Evolutionary conservation across 1,139 yeast species (phyloP), one percentile per base, ranked within the genome.

Genomic region (Lodderomyces pseudojiufengensis): DNA sequence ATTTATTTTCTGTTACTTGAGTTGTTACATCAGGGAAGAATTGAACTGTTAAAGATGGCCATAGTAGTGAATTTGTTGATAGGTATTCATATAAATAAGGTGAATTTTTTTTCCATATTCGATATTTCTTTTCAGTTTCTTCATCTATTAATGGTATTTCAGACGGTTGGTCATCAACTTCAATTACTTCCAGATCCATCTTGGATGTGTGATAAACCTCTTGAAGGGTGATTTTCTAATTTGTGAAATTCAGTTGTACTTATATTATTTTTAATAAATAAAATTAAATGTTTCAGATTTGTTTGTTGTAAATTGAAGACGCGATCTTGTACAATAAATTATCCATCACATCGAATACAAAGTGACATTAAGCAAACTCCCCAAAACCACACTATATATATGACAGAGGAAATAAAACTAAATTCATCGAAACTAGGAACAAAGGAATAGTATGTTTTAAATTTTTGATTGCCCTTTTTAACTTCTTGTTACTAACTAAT

Each of bases 381-480:
- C 5, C 20, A 18, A 18, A 5, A 5, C 20, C 5, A 18, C 7
- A 18, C 7, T 7, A 18, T 18, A 18, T 18, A 18, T 18, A 63
- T 54, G 59, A 56, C 67, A 49, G 78, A 73, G 41, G 80, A 78
- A 32, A 73, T 81, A 9, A 57, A 76, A 37, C 61, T 84, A 36
- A 81, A 82, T 53, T 70, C 78, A 23, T 85, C 95, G 18, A 80
- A 80, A 48, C 61, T 86, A 34, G 95, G 95, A 3, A 85, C 94
- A 3, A 75, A 78, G 48, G 71, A 83, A 54, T 85, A 86, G 82
- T 76, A 64, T 37, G 81, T 71, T 12, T 21, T 15, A 16, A 9
- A 22, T n/a, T n/a, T n/a, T n/a, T n/a, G n/a, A n/a, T n/a, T n/a
- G n/a, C n/a, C n/a, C n/a, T n/a, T n/a, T n/a, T n/a, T n/a, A n/a